A percentile compares a stretch with the other conserved stretches of the same genome.
These are phyloP conservation scores for Aspergillus persii DNA, from an alignment of 2,329 filamentous ascomycete species.

Conservation along the genomic window DNA sequence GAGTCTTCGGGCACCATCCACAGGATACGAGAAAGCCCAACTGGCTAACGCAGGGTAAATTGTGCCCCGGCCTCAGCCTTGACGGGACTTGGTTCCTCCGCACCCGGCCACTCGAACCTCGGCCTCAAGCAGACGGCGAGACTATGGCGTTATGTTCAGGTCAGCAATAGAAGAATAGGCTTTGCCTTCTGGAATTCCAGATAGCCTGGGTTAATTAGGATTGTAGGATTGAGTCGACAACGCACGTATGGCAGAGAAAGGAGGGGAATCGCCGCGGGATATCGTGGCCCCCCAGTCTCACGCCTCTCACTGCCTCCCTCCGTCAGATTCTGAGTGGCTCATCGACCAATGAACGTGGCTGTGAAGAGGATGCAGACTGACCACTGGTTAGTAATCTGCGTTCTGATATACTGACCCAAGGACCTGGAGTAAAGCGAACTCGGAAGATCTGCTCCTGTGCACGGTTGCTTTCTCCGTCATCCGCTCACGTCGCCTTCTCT, in stretches of 20 bases:
- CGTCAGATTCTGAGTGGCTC: background rate
- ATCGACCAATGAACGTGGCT: background rate
- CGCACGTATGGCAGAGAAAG: background rate
- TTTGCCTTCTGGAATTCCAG: background rate
- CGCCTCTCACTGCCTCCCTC: background rate
- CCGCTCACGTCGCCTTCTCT: background rate
- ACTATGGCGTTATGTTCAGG: background rate
- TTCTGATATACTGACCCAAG: no score
- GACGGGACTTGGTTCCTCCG: background rate
- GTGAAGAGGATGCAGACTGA: background rate
- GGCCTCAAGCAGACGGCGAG: background rate
- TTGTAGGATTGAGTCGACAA: no score
- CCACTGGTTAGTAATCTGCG: background rate
- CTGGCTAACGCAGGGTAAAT: background rate
- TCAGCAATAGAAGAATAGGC: background rate
- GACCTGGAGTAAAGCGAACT: no score
- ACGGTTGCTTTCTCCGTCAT: background rate
- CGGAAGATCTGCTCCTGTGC: no score
- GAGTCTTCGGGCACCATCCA: background rate
- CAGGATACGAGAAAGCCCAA: background rate
- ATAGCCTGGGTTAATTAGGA: background rate
- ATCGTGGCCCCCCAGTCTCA: background rate
- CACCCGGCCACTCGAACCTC: background rate
- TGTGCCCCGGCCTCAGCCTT: background rate
- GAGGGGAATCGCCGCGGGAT: background rate